Evolutionary conservation across 2,329 filamentous ascomycete species (phyloP), one percentile per base, ranked within the genome.

Genomic region (Colletotrichum noveboracense): DNA sequence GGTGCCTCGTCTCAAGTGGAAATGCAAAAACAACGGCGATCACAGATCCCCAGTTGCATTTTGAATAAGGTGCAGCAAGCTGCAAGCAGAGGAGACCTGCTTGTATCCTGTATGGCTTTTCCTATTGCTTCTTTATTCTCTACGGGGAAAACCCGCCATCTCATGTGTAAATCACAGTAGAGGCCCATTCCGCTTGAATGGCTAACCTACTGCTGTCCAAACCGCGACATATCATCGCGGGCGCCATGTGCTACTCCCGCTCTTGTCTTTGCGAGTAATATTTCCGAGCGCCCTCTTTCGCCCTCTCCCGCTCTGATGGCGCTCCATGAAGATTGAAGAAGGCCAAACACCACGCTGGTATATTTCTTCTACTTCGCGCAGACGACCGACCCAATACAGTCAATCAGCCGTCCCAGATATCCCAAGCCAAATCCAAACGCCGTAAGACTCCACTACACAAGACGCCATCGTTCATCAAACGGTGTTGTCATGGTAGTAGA

Each of bases 401-500:
- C 60, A 56, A 21, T 66, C 52, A 52, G 66, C 61, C 52, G 61
- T 60, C 32, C 71, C 32, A 38, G 55, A 55, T 60, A 71, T 36
- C 74, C 55, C 71, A 65, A 70, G 66, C 62, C 52, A 43, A 76
- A 75, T 61, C 38, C 70, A 62, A 66, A 76, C 71, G 71, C 74
- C 74, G 6, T 61, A 66, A 56, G 24, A 66, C 21, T 61, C 52
- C 55, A 67, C 61, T 48, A 26, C 66, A 48, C 55, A 62, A 43
- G 38, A 52, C 24, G 48, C n/a, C 24, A 5, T 60, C 28, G 13
- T 60, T 32, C 30, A 26, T 75, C 66, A 76, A 78, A 96, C 94
- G 64, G 91, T 93, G 81, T 96, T 94, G 83, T 99, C 97, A 83
- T 99, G 95, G 83, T 98, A 99, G 78, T 95, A 92, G 82, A 98